Conservation (phyloP, 1,139 yeast genomes). For the Geotrichum carabidarum region DNA sequence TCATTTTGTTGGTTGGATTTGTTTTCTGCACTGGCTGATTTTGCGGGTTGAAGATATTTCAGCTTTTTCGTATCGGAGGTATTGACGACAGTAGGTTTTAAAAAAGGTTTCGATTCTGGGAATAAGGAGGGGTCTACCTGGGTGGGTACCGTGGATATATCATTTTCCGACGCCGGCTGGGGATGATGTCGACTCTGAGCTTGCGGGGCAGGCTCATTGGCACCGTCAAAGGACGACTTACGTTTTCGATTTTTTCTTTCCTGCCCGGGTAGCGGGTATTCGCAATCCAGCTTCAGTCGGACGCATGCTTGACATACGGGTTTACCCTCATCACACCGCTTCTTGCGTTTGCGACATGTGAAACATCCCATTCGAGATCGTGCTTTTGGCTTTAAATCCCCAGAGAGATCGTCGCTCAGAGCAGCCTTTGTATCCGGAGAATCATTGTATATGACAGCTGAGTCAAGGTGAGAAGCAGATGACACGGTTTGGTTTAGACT, state of each 20-base stretch:
- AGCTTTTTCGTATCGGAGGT: too few relatives aligned
- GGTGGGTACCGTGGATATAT: too few relatives aligned
- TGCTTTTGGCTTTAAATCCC: constrained; percentile 5
- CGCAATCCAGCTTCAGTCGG: constrained; percentile 51
- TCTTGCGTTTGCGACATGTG: constrained; percentile 65
- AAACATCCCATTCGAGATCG: constrained; percentile 55
- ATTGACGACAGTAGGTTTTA: too few relatives aligned
- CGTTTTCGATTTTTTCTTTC: constrained; percentile 42
- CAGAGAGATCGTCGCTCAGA: not conserved
- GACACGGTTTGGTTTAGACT: not conserved
- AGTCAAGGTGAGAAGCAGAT: not conserved
- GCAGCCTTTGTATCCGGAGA: not conserved
- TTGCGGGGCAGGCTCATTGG: not conserved
- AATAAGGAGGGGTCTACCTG: too few relatives aligned
- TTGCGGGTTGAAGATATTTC: too few relatives aligned
- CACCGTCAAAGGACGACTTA: not conserved
- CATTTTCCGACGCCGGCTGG: not conserved
- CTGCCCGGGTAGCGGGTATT: constrained; percentile 49
- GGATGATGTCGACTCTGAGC: not conserved
- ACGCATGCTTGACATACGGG: constrained; percentile 60
- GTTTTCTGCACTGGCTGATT: too few relatives aligned
- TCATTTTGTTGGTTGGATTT: too few relatives aligned
- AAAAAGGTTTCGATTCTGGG: too few relatives aligned
- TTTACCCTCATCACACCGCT: constrained; percentile 61
- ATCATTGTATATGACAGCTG: not conserved